Percentiles rank a stretch among this genome's conserved stretches.
These are phyloP conservation scores for Lasiodiplodia sp. DNA, from an alignment of 2,329 filamentous ascomycete genomes.

Conservation along the genomic window DNA sequence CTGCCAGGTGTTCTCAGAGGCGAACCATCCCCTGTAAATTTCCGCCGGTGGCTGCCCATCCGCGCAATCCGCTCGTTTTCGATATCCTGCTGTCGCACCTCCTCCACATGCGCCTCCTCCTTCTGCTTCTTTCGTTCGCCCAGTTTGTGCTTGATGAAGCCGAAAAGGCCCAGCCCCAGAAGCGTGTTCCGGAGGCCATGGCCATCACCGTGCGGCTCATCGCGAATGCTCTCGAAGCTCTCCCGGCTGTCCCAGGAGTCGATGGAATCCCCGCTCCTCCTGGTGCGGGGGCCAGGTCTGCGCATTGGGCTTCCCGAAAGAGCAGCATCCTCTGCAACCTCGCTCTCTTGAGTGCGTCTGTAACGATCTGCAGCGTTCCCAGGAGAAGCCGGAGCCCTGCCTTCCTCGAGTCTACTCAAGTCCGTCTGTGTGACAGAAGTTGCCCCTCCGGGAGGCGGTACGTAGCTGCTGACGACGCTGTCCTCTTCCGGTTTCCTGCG, in stretches of 20 bases:
- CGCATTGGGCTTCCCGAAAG: constrained; percentile 57
- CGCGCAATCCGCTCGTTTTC: constrained; percentile 62
- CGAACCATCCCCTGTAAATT: constrained; percentile 72
- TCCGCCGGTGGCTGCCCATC: constrained; percentile 62
- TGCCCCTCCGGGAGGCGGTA: constrained; percentile 56
- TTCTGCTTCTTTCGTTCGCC: constrained; percentile 63
- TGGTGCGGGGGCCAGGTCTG: constrained; percentile 16
- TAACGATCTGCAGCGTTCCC: constrained; percentile 41
- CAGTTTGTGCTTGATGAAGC: constrained; percentile 53
- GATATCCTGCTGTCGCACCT: constrained; percentile 57
- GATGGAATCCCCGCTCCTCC: constrained; percentile 31
- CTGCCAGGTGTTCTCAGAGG: constrained; percentile 37
- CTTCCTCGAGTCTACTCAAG: constrained; percentile 60
- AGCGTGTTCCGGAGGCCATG: constrained; percentile 56
- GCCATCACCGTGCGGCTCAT: constrained; percentile 38
- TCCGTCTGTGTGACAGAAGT: constrained; percentile 57
- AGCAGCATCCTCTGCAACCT: constrained; percentile 47
- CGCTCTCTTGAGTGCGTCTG: constrained; percentile 48
- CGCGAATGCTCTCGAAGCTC: constrained; percentile 38
- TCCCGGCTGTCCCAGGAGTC: constrained; percentile 38
- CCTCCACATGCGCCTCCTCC: constrained; percentile 67
- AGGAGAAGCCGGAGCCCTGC: constrained; percentile 59
- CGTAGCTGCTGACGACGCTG: constrained; percentile 60
- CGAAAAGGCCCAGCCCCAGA: constrained; percentile 53
- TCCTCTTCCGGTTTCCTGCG: constrained; percentile 61